Evolutionary conservation across 1,284 basidiomycete genomes (phyloP).

Genomic region (Sutorius eximius): DNA sequence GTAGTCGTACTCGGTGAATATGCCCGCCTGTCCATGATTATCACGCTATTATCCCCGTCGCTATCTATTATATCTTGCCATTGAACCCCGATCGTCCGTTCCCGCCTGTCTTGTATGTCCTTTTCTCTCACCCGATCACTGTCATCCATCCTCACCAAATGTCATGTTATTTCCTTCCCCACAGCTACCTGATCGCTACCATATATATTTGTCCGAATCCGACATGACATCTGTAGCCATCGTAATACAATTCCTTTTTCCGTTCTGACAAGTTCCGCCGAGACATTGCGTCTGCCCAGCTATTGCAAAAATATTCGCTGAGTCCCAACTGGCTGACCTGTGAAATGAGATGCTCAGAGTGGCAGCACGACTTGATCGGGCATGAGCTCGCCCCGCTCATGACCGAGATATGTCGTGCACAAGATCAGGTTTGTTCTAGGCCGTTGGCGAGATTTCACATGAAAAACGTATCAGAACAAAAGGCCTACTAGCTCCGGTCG

Average conservation of each 20-base stretch:
- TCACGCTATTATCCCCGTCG: constrained; percentile 12
- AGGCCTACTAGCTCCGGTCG: background rate
- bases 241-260: constrained; percentile 12
- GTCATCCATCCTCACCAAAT: constrained; percentile 6
- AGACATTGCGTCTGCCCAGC: constrained; percentile 10
- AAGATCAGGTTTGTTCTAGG: constrained; percentile 5
- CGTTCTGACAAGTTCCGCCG: constrained; percentile 20
- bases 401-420: background rate
- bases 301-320: constrained; percentile 13
- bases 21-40: constrained; percentile 13
- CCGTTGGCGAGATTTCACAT: constrained; percentile 13
- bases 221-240: constrained; percentile 6
- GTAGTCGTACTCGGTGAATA: background rate
- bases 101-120: constrained; percentile 12
- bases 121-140: constrained; percentile 27
- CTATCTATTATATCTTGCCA: constrained; percentile 23
- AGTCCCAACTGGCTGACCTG: constrained; percentile 14
- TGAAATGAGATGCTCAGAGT: constrained; percentile 2
- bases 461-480: constrained; percentile 2
- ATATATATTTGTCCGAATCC: constrained; percentile 18
- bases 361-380: constrained; percentile 18
- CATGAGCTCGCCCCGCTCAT: constrained; percentile 5
- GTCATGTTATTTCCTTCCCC: constrained; percentile 5
- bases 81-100: constrained; percentile 21
- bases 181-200: constrained; percentile 27